Percentiles rank a stretch among this genome's conserved stretches.
phyloP scores from a whole-genome alignment of 2,329 filamentous ascomycete species.

The Elsinoe batatas region DNA sequence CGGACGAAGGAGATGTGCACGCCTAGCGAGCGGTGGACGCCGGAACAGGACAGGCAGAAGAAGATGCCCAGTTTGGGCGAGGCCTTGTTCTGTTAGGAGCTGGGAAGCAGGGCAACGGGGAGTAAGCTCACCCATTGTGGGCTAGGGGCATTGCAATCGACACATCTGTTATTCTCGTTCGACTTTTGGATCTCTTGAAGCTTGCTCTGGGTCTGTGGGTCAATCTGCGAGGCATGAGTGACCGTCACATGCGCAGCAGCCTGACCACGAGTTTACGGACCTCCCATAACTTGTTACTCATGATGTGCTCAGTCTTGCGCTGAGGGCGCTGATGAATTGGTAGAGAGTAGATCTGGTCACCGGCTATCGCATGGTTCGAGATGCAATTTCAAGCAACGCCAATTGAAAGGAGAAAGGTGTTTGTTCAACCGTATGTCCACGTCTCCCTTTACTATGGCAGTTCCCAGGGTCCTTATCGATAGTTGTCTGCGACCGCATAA shows the following conservation, averaged over 20 bases:
- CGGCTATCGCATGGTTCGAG: not conserved
- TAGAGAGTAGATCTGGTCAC: not conserved
- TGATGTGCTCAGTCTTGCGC: conserved; percentile 20
- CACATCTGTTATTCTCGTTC: conserved; percentile 79
- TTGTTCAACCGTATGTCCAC: not conserved
- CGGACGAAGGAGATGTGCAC: conserved; percentile 98
- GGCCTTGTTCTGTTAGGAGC: conserved; percentile 35
- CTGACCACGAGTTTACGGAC: conserved; percentile 6
- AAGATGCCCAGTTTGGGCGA: conserved; percentile 97
- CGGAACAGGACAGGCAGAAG: conserved; percentile 93
- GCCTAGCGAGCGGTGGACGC: conserved; percentile 85
- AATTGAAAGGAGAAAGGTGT: not conserved
- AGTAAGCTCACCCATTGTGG: conserved; percentile 97
- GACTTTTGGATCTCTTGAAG: conserved; percentile 85
- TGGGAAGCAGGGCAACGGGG: too few species aligned
- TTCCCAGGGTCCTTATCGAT: conserved; percentile 8
- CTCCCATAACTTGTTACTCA: conserved; percentile 80
- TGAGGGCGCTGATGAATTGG: not conserved
- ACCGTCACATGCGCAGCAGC: not conserved
- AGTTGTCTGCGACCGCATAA: conserved; percentile 10
- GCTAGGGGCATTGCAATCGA: conserved; percentile 89
- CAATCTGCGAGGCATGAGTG: conserved; percentile 43
- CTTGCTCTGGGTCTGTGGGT: conserved; percentile 95
- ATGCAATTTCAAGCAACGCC: not conserved
- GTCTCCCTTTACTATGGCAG: not conserved